These are phyloP conservation scores for Scortechinia acanthostroma DNA, from an alignment of 2,329 filamentous ascomycete species.

Conservation along the genomic window DNA sequence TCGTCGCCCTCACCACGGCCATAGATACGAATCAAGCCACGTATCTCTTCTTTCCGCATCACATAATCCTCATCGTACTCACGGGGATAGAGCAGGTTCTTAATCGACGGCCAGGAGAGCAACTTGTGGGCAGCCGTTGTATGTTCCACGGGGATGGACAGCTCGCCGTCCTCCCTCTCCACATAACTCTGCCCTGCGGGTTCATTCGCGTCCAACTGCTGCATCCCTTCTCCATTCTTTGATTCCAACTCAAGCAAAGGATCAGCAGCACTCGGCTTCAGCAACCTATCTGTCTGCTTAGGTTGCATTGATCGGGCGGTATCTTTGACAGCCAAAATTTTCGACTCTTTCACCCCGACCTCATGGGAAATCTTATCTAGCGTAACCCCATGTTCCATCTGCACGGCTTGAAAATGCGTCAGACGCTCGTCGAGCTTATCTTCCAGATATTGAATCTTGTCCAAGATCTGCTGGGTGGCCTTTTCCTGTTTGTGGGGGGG, in stretches of 20 bases:
- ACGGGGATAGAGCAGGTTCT: neutral
- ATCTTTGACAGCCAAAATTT: neutral
- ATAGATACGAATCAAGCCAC: neutral
- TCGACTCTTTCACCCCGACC: neutral
- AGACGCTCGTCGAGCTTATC: neutral
- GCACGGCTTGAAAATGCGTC: neutral
- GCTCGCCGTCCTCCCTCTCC: neutral
- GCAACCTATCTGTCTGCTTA: neutral
- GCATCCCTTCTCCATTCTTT: neutral
- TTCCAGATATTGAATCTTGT: neutral
- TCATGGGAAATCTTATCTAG: neutral
- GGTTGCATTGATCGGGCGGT: neutral
- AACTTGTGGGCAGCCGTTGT: constrained; percentile 1
- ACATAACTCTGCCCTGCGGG: neutral
- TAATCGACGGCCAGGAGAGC: neutral
- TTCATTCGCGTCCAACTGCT: neutral
- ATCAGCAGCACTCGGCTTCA: neutral
- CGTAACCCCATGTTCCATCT: neutral
- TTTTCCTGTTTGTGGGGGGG: constrained; percentile 2
- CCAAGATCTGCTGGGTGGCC: neutral
- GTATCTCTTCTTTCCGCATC: neutral
- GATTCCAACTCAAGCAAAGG: neutral
- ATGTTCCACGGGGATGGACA: neutral
- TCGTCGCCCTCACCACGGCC: neutral
- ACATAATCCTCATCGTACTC: constrained; percentile 2